These are phyloP conservation scores for Dendrobium huoshanense DNA, from an alignment of 106 monocot species.

Conservation along the genomic window DNA sequence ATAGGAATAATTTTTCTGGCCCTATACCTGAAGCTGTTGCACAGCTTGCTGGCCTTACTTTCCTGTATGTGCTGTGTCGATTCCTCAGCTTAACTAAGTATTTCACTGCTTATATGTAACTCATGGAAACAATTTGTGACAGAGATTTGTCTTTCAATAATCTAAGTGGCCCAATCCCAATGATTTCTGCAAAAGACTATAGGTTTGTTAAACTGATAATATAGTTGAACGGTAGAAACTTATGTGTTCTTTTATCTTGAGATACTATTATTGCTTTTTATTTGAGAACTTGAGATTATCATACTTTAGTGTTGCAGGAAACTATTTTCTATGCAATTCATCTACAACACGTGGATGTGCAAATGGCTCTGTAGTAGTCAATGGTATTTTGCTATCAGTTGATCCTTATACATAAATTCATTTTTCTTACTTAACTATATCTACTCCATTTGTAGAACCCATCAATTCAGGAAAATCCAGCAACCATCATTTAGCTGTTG, in stretches of 20 bases:
- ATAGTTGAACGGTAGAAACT: not conserved
- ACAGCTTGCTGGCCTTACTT: slow-evolving; percentile 68
- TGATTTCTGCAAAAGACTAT: slow-evolving; percentile 76
- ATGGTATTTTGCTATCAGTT: slow-evolving; percentile 35
- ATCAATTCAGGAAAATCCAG: slow-evolving; percentile 18
- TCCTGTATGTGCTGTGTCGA: slow-evolving; percentile 61
- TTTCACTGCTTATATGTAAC: not conserved
- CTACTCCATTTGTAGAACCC: slow-evolving; percentile 37
- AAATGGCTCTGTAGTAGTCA: slow-evolving; percentile 26
- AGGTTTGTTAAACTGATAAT: slow-evolving; percentile 33
- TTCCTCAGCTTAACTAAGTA: not conserved
- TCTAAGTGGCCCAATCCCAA: slow-evolving; percentile 79
- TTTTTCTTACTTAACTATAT: slow-evolving; percentile 3
- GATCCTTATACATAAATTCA: not conserved
- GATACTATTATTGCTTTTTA: not conserved
- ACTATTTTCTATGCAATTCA: slow-evolving; percentile 74
- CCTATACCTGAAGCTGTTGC: slow-evolving; percentile 77
- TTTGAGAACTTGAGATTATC: slow-evolving; percentile 2
- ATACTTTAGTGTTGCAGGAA: slow-evolving; percentile 74
- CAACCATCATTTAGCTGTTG: slow-evolving; percentile 19
- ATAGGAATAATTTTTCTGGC: slow-evolving; percentile 85
- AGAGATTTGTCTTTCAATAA: slow-evolving; percentile 97
- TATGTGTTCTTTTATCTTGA: not conserved
- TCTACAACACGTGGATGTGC: slow-evolving; percentile 58
- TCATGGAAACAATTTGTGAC: slow-evolving; percentile 14